These are phyloP conservation scores for Phytophthora pisi DNA, from an alignment of 352 stramenopile genomes.

Conservation along the genomic window DNA sequence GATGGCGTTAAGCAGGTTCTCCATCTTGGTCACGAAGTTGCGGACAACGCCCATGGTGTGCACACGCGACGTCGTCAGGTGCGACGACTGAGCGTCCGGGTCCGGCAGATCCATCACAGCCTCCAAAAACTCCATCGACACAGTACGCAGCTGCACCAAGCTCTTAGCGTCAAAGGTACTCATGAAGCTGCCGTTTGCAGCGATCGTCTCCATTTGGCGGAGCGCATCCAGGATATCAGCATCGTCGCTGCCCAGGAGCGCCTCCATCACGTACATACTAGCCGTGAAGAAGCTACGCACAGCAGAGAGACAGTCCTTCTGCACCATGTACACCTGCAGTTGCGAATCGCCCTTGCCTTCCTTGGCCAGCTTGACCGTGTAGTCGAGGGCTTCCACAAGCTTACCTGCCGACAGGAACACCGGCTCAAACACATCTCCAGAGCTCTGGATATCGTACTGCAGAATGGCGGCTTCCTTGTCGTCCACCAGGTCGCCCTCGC, in stretches of 20 bases:
- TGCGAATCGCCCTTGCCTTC: slow-evolving; percentile 73
- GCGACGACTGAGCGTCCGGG: slow-evolving; percentile 56
- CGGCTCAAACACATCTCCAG: slow-evolving; percentile 76
- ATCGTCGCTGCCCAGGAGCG: slow-evolving; percentile 66
- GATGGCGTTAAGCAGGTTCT: slow-evolving; percentile 65
- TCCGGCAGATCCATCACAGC: slow-evolving; percentile 75
- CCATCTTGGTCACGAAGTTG: slow-evolving; percentile 81
- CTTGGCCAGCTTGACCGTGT: slow-evolving; percentile 64
- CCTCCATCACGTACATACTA: slow-evolving; percentile 75
- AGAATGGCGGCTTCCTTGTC: slow-evolving; percentile 78
- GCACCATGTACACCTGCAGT: slow-evolving; percentile 66
- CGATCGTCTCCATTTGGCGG: slow-evolving; percentile 70
- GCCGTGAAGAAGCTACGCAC: slow-evolving; percentile 82
- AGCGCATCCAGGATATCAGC: slow-evolving; percentile 68
- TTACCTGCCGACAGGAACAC: slow-evolving; percentile 83
- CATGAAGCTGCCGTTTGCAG: slow-evolving; percentile 66
- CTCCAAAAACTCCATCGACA: slow-evolving; percentile 78
- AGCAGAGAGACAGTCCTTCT: slow-evolving; percentile 73
- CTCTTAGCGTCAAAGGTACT: slow-evolving; percentile 65
- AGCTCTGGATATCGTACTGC: slow-evolving; percentile 77
- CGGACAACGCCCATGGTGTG: slow-evolving; percentile 78
- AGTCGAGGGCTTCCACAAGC: slow-evolving; percentile 64
- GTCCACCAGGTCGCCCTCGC: slow-evolving; percentile 71
- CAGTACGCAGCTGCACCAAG: slow-evolving; percentile 52
- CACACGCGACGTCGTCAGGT: slow-evolving; percentile 56